These are phyloP conservation scores for Bombardia bombarda DNA, from an alignment of 495 filamentous ascomycete species.

Conservation along the genomic window DNA sequence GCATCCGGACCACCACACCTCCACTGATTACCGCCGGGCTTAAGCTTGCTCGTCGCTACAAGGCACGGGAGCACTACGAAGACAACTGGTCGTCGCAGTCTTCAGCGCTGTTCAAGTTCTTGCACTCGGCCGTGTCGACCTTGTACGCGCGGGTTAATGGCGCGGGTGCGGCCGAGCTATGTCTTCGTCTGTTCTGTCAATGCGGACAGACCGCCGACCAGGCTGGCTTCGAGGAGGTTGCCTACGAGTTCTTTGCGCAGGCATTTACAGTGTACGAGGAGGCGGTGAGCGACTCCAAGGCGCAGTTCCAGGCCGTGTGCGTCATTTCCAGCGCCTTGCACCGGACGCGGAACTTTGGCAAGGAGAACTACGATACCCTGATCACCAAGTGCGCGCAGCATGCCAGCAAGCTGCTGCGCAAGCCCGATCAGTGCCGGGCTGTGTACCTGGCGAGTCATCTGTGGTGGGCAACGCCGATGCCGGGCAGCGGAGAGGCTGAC, in stretches of 20 bases:
- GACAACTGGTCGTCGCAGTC: slow-evolving; percentile 91
- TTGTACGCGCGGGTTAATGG: slow-evolving; percentile 78
- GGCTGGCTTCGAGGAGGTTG: slow-evolving; percentile 86
- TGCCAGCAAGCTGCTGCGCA: slow-evolving; percentile 94
- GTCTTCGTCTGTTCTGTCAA: slow-evolving; percentile 78
- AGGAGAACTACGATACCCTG: slow-evolving; percentile 96
- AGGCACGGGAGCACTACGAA: slow-evolving; percentile 85
- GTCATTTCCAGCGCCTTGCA: slow-evolving; percentile 87
- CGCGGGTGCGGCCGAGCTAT: slow-evolving; percentile 72
- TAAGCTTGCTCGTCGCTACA: slow-evolving; percentile 83
- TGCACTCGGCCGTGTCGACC: slow-evolving; percentile 78
- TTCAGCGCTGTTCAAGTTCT: slow-evolving; percentile 86
- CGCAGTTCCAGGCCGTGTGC: slow-evolving; percentile 96
- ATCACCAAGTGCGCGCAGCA: slow-evolving; percentile 97
- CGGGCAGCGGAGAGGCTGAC: slow-evolving; percentile 73
- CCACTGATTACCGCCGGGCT: slow-evolving; percentile 85
- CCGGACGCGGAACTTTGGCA: slow-evolving; percentile 75
- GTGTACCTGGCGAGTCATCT: slow-evolving; percentile 94
- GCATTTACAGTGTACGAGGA: slow-evolving; percentile 98
- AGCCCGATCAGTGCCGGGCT: slow-evolving; percentile 94
- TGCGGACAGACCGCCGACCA: slow-evolving; percentile 92
- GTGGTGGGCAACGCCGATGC: slow-evolving; percentile 94
- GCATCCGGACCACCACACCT: slow-evolving; percentile 90
- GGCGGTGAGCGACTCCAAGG: slow-evolving; percentile 85
- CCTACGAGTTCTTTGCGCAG: slow-evolving; percentile 97